Evolutionary conservation across 495 filamentous ascomycete species (phyloP).

Genomic region (Penicilliopsis zonata): DNA sequence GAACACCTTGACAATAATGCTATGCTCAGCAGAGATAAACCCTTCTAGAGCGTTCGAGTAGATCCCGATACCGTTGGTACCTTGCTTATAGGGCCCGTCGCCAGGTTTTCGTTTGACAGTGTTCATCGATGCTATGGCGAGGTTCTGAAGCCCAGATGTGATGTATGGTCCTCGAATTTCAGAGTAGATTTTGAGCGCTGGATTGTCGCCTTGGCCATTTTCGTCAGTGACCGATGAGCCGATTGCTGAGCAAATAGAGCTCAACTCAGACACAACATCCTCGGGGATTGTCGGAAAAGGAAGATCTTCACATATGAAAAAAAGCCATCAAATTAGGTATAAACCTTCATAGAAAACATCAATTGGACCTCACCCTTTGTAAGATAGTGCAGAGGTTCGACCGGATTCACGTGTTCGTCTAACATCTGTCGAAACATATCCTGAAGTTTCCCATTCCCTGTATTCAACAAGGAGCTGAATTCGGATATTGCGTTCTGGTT

Average conservation of each 20-base stretch:
- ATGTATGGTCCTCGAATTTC: slow-evolving; percentile 82
- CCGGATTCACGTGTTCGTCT: slow-evolving; percentile 54
- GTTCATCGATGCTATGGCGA: slow-evolving; percentile 77
- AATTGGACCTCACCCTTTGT: slow-evolving; percentile 56
- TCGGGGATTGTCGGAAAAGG: slow-evolving; percentile 54
- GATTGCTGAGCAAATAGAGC: slow-evolving; percentile 45
- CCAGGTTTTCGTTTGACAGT: slow-evolving; percentile 71
- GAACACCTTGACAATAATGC: slow-evolving; percentile 76
- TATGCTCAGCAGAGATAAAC: slow-evolving; percentile 77
- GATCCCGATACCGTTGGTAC: slow-evolving; percentile 85
- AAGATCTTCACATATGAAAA: slow-evolving; percentile 46
- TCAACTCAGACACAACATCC: slow-evolving; percentile 44
- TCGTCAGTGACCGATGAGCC: slow-evolving; percentile 37
- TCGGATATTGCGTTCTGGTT: slow-evolving; percentile 85
- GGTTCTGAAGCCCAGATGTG: slow-evolving; percentile 61
- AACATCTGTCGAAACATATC: slow-evolving; percentile 66
- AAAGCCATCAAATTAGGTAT: not conserved
- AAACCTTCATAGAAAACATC: slow-evolving; percentile 18
- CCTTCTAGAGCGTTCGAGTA: slow-evolving; percentile 82
- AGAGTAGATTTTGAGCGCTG: slow-evolving; percentile 67
- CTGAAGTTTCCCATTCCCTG: slow-evolving; percentile 71
- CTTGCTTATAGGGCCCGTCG: slow-evolving; percentile 74
- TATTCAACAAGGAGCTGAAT: slow-evolving; percentile 60
- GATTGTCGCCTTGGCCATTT: slow-evolving; percentile 37
- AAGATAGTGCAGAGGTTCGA: slow-evolving; percentile 86